Conservation (phyloP, 352 stramenopile species). For the Pythium phragmiticola region DNA sequence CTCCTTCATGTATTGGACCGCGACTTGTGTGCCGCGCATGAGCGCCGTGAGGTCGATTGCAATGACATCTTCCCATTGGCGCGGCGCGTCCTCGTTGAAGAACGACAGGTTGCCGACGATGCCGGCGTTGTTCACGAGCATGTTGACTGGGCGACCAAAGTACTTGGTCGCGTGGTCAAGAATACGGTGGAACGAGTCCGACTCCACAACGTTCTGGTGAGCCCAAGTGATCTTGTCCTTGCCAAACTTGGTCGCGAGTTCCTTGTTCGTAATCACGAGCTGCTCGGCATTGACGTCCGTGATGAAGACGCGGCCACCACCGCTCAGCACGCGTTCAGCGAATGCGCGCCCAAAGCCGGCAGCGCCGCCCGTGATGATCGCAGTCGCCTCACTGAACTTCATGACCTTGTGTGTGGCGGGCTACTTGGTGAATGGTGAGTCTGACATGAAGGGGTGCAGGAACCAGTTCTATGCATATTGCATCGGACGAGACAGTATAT, state of each 20-base stretch:
- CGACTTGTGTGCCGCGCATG: slow-evolving; percentile 66
- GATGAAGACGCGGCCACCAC: slow-evolving; percentile 65
- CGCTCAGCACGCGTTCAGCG: slow-evolving; percentile 49
- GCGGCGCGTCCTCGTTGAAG: slow-evolving; percentile 34
- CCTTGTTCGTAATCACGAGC: slow-evolving; percentile 56
- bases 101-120: slow-evolving; percentile 60
- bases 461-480: not conserved
- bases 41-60: slow-evolving; percentile 71
- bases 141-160: slow-evolving; percentile 61
- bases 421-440: slow-evolving; percentile 2
- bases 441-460: slow-evolving; percentile 7
- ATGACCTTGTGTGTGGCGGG: slow-evolving; percentile 30
- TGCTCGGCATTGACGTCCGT: slow-evolving; percentile 70
- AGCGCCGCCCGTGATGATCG: slow-evolving; percentile 70
- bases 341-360: slow-evolving; percentile 70
- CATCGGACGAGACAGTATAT: not conserved
- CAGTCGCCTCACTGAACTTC: slow-evolving; percentile 57
- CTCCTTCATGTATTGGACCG: slow-evolving; percentile 57
- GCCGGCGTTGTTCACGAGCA: slow-evolving; percentile 84
- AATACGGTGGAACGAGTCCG: slow-evolving; percentile 51
- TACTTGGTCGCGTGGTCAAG: slow-evolving; percentile 61
- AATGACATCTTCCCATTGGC: slow-evolving; percentile 60
- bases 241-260: slow-evolving; percentile 51
- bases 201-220: slow-evolving; percentile 70
- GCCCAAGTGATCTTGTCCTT: slow-evolving; percentile 55